These are phyloP conservation scores for Termitomyces sp. DNA, from an alignment of 768 basidiomycete species.

Conservation along the genomic window DNA sequence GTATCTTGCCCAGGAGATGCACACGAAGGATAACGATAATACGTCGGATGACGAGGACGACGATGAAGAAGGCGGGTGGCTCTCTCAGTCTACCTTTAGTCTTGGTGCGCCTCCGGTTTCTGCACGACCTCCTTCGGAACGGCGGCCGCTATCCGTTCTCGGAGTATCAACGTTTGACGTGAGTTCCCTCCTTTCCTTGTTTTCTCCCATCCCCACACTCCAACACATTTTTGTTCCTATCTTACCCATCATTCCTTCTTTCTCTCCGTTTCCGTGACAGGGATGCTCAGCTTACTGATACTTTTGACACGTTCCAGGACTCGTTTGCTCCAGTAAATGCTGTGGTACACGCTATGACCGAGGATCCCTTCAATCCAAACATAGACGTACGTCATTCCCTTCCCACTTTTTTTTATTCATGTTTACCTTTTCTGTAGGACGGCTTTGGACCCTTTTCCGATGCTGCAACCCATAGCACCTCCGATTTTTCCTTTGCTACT, in stretches of 20 bases:
- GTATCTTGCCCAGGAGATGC: constrained; percentile 75
- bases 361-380: constrained; percentile 47
- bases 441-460: constrained; percentile 84
- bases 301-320: constrained; percentile 35
- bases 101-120: constrained; percentile 47
- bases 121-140: constrained; percentile 40
- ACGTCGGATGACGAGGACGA: constrained; percentile 61
- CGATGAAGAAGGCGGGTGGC: constrained; percentile 79
- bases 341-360: constrained; percentile 32
- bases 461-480: constrained; percentile 34
- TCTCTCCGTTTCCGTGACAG: neutral
- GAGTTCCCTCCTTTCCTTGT: constrained; percentile 21
- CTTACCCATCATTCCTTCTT: neutral
- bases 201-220: neutral
- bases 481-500: constrained; percentile 54
- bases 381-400: constrained; percentile 44
- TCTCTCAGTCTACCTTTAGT: constrained; percentile 73
- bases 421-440: constrained; percentile 35
- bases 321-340: constrained; percentile 41
- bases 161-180: constrained; percentile 52
- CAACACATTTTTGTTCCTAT: neutral
- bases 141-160: constrained; percentile 33
- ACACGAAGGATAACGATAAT: constrained; percentile 56
- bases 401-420: neutral
- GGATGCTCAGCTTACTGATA: neutral